These are phyloP conservation scores for Wickerhamomyces pijperi DNA, from an alignment of 805 yeast species.

Conservation along the genomic window DNA sequence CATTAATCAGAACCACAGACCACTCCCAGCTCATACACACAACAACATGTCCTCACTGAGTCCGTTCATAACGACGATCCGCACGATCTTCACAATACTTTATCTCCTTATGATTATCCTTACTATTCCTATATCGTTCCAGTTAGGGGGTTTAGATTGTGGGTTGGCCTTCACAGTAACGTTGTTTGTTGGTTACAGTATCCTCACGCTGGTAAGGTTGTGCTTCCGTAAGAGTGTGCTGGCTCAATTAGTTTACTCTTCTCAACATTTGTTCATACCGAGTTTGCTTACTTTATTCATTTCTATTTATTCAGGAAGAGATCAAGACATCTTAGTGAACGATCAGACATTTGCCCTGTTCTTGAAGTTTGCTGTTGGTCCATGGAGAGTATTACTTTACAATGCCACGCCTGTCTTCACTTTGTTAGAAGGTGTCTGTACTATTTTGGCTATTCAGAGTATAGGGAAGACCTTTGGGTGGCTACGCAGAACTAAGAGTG, in stretches of 20 bases:
- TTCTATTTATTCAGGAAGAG: slow-evolving; percentile 35
- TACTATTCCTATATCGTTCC: slow-evolving; percentile 87
- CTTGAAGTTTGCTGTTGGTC: slow-evolving; percentile 30
- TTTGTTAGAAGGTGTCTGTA: slow-evolving; percentile 84
- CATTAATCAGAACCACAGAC: no score
- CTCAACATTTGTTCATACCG: slow-evolving; percentile 78
- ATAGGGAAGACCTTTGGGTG: slow-evolving; percentile 74
- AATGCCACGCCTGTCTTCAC: slow-evolving; percentile 88
- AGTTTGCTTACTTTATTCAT: slow-evolving; percentile 63
- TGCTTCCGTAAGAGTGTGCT: slow-evolving; percentile 23
- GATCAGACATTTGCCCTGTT: slow-evolving; percentile 12
- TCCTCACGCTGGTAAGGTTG: slow-evolving; percentile 62
- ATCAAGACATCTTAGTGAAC: slow-evolving; percentile 11
- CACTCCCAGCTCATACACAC: no score
- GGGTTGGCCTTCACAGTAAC: slow-evolving; percentile 79
- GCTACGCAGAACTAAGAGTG: slow-evolving; percentile 52
- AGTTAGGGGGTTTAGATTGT: slow-evolving; percentile 83
- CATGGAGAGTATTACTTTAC: slow-evolving; percentile 64
- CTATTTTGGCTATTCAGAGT: slow-evolving; percentile 84
- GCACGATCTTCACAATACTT: slow-evolving; percentile 35
- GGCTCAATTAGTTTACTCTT: slow-evolving; percentile 46
- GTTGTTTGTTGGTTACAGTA: slow-evolving; percentile 56
- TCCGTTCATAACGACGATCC: slow-evolving; percentile 8
- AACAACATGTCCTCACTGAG: neutral
- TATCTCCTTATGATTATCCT: slow-evolving; percentile 62